Conservation (phyloP, 148 eudicot species). For the Cornus kousa region DNA sequence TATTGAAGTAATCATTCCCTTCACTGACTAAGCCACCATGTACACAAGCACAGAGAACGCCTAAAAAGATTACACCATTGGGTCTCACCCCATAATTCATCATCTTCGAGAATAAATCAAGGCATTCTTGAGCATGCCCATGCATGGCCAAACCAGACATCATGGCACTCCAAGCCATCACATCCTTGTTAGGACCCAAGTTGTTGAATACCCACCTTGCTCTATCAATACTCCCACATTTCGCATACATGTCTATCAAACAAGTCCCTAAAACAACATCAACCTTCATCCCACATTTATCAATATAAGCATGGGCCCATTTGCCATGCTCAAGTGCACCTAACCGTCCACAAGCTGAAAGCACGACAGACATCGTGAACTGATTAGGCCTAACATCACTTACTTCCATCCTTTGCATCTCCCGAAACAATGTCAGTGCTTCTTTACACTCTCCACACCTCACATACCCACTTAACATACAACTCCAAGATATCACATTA, state of each 20-base stretch:
- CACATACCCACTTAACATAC: constrained; percentile 36
- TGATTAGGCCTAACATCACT: constrained; percentile 23
- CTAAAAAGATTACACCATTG: constrained; percentile 29
- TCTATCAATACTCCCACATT: constrained; percentile 39
- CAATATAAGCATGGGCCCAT: constrained; percentile 35
- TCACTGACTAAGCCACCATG: constrained; percentile 31
- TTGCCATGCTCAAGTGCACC: constrained; percentile 38
- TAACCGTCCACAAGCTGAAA: constrained; percentile 29
- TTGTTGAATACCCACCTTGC: constrained; percentile 27
- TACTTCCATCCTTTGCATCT: constrained; percentile 21
- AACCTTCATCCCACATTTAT: constrained; percentile 23
- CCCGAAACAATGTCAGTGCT: constrained; percentile 26
- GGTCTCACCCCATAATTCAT: constrained; percentile 24
- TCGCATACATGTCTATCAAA: constrained; percentile 37
- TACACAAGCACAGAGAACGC: constrained; percentile 35
- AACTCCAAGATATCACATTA: constrained; percentile 42
- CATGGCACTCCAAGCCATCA: constrained; percentile 38
- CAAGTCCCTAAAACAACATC: constrained; percentile 31
- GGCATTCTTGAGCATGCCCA: constrained; percentile 25
- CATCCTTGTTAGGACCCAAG: constrained; percentile 28
- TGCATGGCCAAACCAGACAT: constrained; percentile 37
- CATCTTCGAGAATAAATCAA: constrained; percentile 23
- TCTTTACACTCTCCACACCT: constrained; percentile 26
- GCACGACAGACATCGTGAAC: constrained; percentile 30
- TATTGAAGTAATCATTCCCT: constrained; percentile 23